These are phyloP conservation scores for Aspergillus clavatus DNA, from an alignment of 2,329 filamentous ascomycete genomes.

Conservation along the genomic window DNA sequence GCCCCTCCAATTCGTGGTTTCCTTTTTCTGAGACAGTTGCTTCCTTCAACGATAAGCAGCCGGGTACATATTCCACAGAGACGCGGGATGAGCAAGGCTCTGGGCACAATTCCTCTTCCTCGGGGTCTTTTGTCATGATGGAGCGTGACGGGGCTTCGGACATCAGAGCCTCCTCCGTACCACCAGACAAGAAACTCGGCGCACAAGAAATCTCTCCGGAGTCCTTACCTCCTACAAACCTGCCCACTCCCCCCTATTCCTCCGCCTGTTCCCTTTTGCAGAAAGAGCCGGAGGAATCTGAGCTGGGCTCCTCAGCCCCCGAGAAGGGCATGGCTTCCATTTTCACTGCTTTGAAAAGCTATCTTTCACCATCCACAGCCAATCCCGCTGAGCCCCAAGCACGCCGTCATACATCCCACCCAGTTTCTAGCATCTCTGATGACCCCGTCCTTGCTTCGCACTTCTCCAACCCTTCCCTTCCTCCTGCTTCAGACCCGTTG, in stretches of 20 bases:
- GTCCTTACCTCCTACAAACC: conserved; percentile 28
- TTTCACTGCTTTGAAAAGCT: conserved; percentile 42
- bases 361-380: conserved; percentile 36
- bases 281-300: conserved; percentile 40
- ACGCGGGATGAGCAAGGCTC: conserved; percentile 22
- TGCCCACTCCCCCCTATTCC: conserved; percentile 43
- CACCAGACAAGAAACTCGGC: conserved; percentile 21
- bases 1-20: conserved; percentile 37
- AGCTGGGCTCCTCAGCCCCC: conserved; percentile 33
- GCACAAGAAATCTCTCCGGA: conserved; percentile 26
- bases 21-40: conserved; percentile 30
- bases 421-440: conserved; percentile 61
- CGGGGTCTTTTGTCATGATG: conserved; percentile 41
- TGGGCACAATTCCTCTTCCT: conserved; percentile 29
- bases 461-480: conserved; percentile 62
- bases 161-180: conserved; percentile 24
- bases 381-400: conserved; percentile 30
- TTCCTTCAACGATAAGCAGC: conserved; percentile 21
- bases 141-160: conserved; percentile 34
- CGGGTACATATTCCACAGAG: conserved; percentile 21
- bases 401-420: conserved; percentile 46
- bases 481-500: conserved; percentile 45
- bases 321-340: conserved; percentile 40
- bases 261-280: conserved; percentile 42
- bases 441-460: conserved; percentile 62